phyloP scores from a whole-genome alignment of 2,329 filamentous ascomycete species.

The Xylariomycetidae sp. region DNA sequence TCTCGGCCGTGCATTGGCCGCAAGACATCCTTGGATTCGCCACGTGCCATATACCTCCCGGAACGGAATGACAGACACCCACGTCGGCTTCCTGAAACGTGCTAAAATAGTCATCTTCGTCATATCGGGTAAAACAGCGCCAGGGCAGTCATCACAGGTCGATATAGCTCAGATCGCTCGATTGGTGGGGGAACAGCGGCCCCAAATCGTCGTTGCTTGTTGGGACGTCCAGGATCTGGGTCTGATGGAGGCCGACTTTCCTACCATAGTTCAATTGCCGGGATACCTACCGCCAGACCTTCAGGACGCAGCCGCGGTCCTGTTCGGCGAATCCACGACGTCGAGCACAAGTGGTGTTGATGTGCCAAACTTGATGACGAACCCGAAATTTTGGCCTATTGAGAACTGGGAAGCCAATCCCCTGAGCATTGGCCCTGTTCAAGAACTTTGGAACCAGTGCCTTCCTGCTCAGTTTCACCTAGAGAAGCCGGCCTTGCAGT shows the following conservation, averaged over 20 bases:
- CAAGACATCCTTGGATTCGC: slow-evolving; percentile 55
- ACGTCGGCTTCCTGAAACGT: slow-evolving; percentile 57
- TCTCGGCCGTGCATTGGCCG: slow-evolving; percentile 59
- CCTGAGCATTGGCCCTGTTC: slow-evolving; percentile 30
- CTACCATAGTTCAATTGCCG: slow-evolving; percentile 46
- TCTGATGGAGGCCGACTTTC: slow-evolving; percentile 37
- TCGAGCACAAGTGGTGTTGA: slow-evolving; percentile 15
- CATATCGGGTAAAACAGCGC: slow-evolving; percentile 43
- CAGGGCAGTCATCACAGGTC: slow-evolving; percentile 47
- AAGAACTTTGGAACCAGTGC: slow-evolving; percentile 44
- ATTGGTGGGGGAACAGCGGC: slow-evolving; percentile 41
- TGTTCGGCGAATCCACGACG: slow-evolving; percentile 39
- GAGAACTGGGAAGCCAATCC: slow-evolving; percentile 32
- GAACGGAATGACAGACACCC: slow-evolving; percentile 58
- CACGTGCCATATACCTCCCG: slow-evolving; percentile 68
- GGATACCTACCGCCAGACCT: slow-evolving; percentile 45
- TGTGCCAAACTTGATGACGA: slow-evolving; percentile 26
- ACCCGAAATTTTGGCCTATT: slow-evolving; percentile 36
- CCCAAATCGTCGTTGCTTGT: slow-evolving; percentile 49
- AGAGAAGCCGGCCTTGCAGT: slow-evolving; percentile 34
- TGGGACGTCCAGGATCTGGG: slow-evolving; percentile 37
- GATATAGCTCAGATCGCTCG: slow-evolving; percentile 43
- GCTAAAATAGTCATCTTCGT: slow-evolving; percentile 59
- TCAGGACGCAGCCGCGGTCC: slow-evolving; percentile 44
- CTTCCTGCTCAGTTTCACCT: slow-evolving; percentile 44